Conservation (phyloP, 768 basidiomycete genomes). For the Hygrocybe punicea region DNA sequence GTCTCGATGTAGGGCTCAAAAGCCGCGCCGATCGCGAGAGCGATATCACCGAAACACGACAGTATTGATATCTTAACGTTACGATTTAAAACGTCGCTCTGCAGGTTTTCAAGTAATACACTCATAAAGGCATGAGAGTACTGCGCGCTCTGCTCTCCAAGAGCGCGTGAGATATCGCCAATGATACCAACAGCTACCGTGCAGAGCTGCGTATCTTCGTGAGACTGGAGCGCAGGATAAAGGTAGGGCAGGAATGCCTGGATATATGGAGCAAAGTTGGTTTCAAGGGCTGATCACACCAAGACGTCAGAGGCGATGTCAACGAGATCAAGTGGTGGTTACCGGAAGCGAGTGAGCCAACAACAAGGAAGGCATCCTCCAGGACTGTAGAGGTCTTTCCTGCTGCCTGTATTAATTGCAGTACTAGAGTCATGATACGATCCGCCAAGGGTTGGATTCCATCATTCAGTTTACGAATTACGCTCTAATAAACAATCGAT, state of each 20-base stretch:
- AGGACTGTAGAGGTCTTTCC: slow-evolving; percentile 92
- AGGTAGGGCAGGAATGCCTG: slow-evolving; percentile 81
- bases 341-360: slow-evolving; percentile 83
- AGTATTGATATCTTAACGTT: slow-evolving; percentile 97
- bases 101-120: slow-evolving; percentile 85
- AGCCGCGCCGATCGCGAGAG: slow-evolving; percentile 78
- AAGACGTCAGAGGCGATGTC: slow-evolving; percentile 4
- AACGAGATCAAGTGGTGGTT: slow-evolving; percentile 14
- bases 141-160: slow-evolving; percentile 77
- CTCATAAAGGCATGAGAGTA: slow-evolving; percentile 91
- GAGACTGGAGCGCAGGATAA: slow-evolving; percentile 82
- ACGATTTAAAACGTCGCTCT: slow-evolving; percentile 84
- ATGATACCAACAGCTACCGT: slow-evolving; percentile 94
- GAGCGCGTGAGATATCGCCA: slow-evolving; percentile 92
- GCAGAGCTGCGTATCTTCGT: slow-evolving; percentile 94
- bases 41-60: slow-evolving; percentile 95
- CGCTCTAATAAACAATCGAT: slow-evolving; percentile 48
- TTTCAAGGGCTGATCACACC: slow-evolving; percentile 59
- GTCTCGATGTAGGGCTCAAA: slow-evolving; percentile 90
- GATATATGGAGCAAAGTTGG: slow-evolving; percentile 78
- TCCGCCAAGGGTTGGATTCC: slow-evolving; percentile 88
- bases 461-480: slow-evolving; percentile 77
- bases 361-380: slow-evolving; percentile 93
- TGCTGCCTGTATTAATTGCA: slow-evolving; percentile 80
- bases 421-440: slow-evolving; percentile 89